phyloP scores from a whole-genome alignment of 192 early-diverging fungal species.

The Allomyces javanicus region DNA sequence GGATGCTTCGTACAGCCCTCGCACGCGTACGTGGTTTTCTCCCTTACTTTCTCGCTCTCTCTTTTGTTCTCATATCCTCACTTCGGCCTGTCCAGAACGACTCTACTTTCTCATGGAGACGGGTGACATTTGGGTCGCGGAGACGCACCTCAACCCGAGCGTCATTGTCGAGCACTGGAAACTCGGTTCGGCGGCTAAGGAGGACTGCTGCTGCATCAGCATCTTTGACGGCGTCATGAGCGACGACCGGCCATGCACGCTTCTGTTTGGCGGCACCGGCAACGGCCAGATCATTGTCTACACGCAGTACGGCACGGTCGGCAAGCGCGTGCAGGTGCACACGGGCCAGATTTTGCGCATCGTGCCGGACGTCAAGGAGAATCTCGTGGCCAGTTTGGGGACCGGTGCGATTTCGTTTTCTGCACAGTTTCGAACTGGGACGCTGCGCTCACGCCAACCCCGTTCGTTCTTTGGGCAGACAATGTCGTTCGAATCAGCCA shows the following conservation, averaged over 20 bases:
- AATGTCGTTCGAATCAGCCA: not conserved
- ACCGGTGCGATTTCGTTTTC: not conserved
- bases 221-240: not conserved
- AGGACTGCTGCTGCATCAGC: not conserved
- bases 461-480: not conserved
- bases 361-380: not conserved
- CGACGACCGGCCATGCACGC: not conserved
- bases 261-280: not conserved
- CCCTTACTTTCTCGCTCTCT: no score
- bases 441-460: no score
- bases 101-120: not conserved
- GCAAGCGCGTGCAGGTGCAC: not conserved
- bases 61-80: no score
- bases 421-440: no score
- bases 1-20: not conserved
- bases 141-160: not conserved
- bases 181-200: not conserved
- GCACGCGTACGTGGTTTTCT: not conserved
- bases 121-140: not conserved
- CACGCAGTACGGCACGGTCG: not conserved
- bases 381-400: not conserved
- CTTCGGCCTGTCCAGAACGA: not conserved
- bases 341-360: not conserved
- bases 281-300: not conserved
- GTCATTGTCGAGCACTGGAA: not conserved